Conservation (phyloP, 108 stramenopile species). For the Cyclostephanos tholiformis region DNA sequence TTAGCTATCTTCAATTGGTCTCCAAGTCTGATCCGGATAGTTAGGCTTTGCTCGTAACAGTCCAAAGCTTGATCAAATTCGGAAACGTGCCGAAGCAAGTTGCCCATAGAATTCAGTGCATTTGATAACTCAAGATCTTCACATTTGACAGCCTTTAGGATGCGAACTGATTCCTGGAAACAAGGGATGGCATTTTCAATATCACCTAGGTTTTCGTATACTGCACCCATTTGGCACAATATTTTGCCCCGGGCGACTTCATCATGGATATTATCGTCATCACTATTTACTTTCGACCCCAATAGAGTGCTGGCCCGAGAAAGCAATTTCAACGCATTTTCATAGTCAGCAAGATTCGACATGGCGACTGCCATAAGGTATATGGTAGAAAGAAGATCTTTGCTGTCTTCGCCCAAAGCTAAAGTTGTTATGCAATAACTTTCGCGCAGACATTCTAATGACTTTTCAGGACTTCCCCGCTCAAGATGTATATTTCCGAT, state of each 20-base stretch:
- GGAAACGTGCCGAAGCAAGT: slow-evolving; percentile 23
- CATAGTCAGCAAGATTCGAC: slow-evolving; percentile 30
- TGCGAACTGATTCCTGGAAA: slow-evolving; percentile 30
- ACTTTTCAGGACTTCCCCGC: slow-evolving; percentile 26
- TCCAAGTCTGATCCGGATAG: slow-evolving; percentile 27
- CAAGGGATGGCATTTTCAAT: slow-evolving; percentile 25
- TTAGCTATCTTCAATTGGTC: slow-evolving; percentile 48
- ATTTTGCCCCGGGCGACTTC: slow-evolving; percentile 25
- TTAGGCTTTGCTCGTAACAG: slow-evolving; percentile 53
- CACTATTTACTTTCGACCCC: slow-evolving; percentile 7
- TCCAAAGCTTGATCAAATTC: slow-evolving; percentile 46
- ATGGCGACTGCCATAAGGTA: slow-evolving; percentile 46
- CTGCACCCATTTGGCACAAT: slow-evolving; percentile 38
- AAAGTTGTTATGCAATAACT: slow-evolving; percentile 45
- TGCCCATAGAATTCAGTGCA: slow-evolving; percentile 49
- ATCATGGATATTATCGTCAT: slow-evolving; percentile 21
- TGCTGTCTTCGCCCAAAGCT: slow-evolving; percentile 37
- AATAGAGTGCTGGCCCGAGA: slow-evolving; percentile 26
- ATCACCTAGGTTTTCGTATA: slow-evolving; percentile 29
- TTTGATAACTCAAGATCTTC: slow-evolving; percentile 48
- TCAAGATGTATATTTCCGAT: slow-evolving; percentile 54
- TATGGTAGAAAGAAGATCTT: slow-evolving; percentile 49
- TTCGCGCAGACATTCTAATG: slow-evolving; percentile 47
- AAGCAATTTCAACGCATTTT: slow-evolving; percentile 34
- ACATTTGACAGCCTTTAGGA: slow-evolving; percentile 22